Evolutionary conservation across 257 asterid genomes (phyloP).

Genomic region (Solanum tarijense): DNA sequence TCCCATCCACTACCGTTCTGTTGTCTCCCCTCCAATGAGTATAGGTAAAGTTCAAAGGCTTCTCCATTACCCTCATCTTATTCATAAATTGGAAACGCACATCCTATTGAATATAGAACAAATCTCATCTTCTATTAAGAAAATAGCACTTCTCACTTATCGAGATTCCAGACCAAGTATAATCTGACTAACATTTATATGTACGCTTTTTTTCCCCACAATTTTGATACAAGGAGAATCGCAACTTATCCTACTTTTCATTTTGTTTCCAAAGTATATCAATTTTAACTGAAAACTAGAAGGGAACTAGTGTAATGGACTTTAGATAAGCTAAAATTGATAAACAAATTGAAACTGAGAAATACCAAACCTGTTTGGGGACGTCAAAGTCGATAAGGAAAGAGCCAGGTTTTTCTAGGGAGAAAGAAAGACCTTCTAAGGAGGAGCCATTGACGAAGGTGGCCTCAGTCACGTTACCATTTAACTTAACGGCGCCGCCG

Average conservation of each 20-base stretch:
- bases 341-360: not conserved
- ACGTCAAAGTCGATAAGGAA: slow-evolving; percentile 21
- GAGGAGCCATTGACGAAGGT: slow-evolving; percentile 8
- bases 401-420: slow-evolving; percentile 17
- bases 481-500: slow-evolving; percentile 18
- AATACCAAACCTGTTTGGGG: slow-evolving; percentile 8
- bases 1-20: slow-evolving; percentile 16
- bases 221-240: not conserved
- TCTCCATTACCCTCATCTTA: slow-evolving; percentile 11
- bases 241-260: not conserved
- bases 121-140: not conserved
- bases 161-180: not conserved
- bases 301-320: not conserved
- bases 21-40: slow-evolving; percentile 26
- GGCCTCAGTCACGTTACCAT: slow-evolving; percentile 12
- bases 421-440: slow-evolving; percentile 10
- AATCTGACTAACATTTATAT: not conserved
- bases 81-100: slow-evolving; percentile 26
- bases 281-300: too few species aligned
- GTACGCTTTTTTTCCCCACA: not conserved
- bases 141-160: not conserved
- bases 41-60: slow-evolving; percentile 21
- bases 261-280: too few species aligned
- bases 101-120: slow-evolving; percentile 4
- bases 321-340: not conserved